Percentiles rank a stretch among this genome's conserved stretches.
Conservation (phyloP, 805 yeast genomes). For the Teunomyces kruisii region DNA sequence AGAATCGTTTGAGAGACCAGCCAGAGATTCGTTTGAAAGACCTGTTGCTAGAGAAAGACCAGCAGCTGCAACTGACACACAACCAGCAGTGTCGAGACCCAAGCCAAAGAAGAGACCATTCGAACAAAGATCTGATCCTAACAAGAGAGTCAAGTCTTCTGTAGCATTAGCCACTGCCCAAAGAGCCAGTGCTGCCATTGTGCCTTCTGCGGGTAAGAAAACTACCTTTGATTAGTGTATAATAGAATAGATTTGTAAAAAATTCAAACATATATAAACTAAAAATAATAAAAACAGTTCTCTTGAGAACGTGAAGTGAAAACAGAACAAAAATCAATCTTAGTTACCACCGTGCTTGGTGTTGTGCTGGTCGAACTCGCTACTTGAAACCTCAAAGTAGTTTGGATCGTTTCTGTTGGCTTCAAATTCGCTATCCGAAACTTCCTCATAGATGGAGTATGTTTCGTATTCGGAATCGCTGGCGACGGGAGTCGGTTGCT, state of each 20-base stretch:
- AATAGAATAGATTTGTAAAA: background rate
- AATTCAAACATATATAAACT: conserved; percentile 2
- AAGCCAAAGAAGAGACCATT: conserved; percentile 16
- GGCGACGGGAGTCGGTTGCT: background rate
- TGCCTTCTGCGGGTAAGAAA: conserved; percentile 88
- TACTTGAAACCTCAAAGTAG: conserved; percentile 39
- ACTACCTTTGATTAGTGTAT: conserved; percentile 55
- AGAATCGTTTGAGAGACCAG: conserved; percentile 10
- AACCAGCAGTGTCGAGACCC: conserved; percentile 11
- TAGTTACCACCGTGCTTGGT: background rate
- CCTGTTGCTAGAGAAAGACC: conserved; percentile 5
- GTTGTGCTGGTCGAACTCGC: conserved; percentile 13
- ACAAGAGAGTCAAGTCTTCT: conserved; percentile 67
- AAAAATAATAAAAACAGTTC: conserved; percentile 1
- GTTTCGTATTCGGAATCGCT: conserved; percentile 15
- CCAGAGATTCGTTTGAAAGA: conserved; percentile 16
- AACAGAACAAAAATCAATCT: background rate
- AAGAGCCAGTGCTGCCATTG: conserved; percentile 87
- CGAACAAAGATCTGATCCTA: conserved; percentile 23
- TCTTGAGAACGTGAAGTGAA: conserved; percentile 2
- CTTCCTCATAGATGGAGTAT: conserved; percentile 44
- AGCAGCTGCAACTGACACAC: conserved; percentile 1
- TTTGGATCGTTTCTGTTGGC: conserved; percentile 47
- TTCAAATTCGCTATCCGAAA: conserved; percentile 47
- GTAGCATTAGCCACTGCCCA: conserved; percentile 85